These are phyloP conservation scores for Argentina anserina DNA, from an alignment of 306 rosid species.

Conservation along the genomic window DNA sequence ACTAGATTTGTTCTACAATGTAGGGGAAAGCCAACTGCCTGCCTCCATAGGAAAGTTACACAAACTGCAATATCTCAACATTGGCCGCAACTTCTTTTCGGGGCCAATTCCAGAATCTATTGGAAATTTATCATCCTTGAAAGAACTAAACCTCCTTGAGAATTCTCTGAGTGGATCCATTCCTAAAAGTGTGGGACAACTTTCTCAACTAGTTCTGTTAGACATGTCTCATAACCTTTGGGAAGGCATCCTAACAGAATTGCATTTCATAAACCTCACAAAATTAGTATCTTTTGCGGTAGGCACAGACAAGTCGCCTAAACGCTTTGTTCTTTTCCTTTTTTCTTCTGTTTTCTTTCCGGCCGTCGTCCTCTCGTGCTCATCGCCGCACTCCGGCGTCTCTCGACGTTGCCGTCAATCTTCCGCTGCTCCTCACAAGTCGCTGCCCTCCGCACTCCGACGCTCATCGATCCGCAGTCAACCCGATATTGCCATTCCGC, in stretches of 20 bases:
- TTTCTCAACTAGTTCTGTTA: slow-evolving; percentile 20
- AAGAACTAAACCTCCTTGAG: rapidly evolving
- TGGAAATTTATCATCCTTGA: slow-evolving; percentile 26
- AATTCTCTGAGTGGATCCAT: slow-evolving; percentile 26
- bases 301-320: no score
- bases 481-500: no score
- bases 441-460: no score
- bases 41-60: no score
- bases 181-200: slow-evolving; percentile 36
- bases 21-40: neutral
- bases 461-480: no score
- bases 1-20: neutral
- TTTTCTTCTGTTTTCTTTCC: no score
- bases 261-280: slow-evolving; percentile 28
- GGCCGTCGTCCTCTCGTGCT: no score
- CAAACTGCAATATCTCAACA: no score
- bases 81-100: slow-evolving; percentile 1
- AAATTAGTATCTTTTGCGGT: neutral
- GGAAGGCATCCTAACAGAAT: slow-evolving; percentile 24
- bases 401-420: no score
- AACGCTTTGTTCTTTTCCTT: no score
- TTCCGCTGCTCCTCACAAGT: no score
- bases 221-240: neutral
- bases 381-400: no score
- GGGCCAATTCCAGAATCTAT: slow-evolving; percentile 28